Evolutionary conservation across 2,329 filamentous ascomycete genomes (phyloP).

Genomic region (Trichoderma simmonsii): DNA sequence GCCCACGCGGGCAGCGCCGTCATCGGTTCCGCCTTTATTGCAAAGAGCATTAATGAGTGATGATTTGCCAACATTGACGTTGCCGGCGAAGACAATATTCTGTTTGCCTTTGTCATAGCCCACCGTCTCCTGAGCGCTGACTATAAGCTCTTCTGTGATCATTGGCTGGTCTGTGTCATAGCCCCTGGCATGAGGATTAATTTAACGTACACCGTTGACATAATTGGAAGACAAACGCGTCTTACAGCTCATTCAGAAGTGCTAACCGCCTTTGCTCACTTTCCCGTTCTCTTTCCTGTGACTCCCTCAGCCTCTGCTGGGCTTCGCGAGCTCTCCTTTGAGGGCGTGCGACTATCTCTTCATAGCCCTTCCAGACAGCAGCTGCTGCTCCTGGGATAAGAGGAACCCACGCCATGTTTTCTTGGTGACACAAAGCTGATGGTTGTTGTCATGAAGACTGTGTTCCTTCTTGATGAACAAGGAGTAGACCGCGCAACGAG

Average conservation of each 20-base stretch:
- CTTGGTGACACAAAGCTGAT: not conserved
- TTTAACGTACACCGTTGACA: fast-evolving
- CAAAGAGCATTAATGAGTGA: not conserved
- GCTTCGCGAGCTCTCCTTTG: not conserved
- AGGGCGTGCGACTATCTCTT: not conserved
- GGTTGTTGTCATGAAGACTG: not conserved
- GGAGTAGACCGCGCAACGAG: not conserved
- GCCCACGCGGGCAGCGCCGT: not conserved
- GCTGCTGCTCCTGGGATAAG: not conserved
- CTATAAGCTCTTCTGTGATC: not conserved
- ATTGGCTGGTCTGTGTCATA: not conserved
- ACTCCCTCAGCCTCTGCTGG: not conserved
- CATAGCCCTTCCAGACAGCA: not conserved
- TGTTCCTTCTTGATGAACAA: not conserved
- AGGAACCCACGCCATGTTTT: not conserved
- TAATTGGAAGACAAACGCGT: fast-evolving
- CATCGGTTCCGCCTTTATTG: not conserved
- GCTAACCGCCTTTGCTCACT: not conserved
- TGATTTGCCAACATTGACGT: not conserved
- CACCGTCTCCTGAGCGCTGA: not conserved
- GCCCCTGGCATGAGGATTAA: not conserved
- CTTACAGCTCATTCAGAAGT: not conserved
- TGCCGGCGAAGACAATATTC: not conserved
- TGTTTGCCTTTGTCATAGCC: not conserved
- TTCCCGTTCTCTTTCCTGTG: not conserved